Evolutionary conservation across 257 asterid genomes (phyloP).

Genomic region (Nicotiana paniculata): DNA sequence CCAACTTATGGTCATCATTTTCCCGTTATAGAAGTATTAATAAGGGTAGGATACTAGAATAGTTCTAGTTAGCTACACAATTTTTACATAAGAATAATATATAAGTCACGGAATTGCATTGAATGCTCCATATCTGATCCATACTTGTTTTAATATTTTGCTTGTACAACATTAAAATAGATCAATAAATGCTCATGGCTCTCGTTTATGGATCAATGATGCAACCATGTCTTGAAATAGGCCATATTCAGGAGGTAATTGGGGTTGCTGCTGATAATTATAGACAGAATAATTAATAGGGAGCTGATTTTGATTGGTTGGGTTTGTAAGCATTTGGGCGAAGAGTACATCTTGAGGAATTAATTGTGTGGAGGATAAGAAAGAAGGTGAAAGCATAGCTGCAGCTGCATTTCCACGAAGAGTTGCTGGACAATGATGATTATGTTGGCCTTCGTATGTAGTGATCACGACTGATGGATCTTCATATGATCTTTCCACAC

Average conservation of each 20-base stretch:
- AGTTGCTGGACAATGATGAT: slow-evolving; percentile 74
- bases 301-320: slow-evolving; percentile 9
- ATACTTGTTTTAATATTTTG: not conserved
- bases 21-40: not conserved
- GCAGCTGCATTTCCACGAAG: slow-evolving; percentile 49
- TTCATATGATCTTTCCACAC: slow-evolving; percentile 70
- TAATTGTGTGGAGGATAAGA: slow-evolving; percentile 24
- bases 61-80: slow-evolving; percentile 2
- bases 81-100: slow-evolving; percentile 7
- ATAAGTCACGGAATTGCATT: slow-evolving; percentile 14
- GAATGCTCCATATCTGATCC: slow-evolving; percentile 4
- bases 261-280: slow-evolving; percentile 15
- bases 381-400: slow-evolving; percentile 38
- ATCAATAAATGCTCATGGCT: not conserved
- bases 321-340: slow-evolving; percentile 23
- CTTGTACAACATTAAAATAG: not conserved
- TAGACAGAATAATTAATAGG: slow-evolving; percentile 2
- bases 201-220: slow-evolving; percentile 5
- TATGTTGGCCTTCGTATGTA: slow-evolving; percentile 87
- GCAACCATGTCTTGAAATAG: slow-evolving; percentile 22
- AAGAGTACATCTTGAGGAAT: slow-evolving; percentile 23
- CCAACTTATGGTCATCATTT: not conserved
- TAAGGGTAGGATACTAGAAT: not conserved
- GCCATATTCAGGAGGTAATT: slow-evolving; percentile 2
- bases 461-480: slow-evolving; percentile 79